phyloP scores from a whole-genome alignment of 2,329 filamentous ascomycete species.

The Arthrobotrys sphaeroides region DNA sequence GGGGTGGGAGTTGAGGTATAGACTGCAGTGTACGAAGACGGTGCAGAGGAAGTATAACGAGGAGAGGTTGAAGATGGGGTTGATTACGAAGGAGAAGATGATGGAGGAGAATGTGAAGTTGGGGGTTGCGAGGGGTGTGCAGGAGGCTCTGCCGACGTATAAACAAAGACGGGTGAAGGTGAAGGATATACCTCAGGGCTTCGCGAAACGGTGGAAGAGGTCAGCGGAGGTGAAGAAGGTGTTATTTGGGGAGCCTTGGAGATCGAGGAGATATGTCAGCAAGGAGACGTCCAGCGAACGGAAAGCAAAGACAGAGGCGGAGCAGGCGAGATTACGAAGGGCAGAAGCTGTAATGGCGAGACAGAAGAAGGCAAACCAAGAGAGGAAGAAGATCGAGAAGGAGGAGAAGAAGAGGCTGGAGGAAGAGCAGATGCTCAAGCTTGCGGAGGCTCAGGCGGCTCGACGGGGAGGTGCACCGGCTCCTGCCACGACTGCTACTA shows the following conservation, averaged over 20 bases:
- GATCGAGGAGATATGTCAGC: constrained; percentile 62
- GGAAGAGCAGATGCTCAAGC: constrained; percentile 30
- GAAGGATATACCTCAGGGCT: constrained; percentile 60
- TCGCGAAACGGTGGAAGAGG: constrained; percentile 58
- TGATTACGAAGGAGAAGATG: constrained; percentile 65
- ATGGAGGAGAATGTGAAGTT: constrained; percentile 54
- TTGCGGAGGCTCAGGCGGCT: constrained; percentile 22
- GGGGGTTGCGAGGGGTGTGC: constrained; percentile 34
- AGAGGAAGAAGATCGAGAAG: constrained; percentile 56
- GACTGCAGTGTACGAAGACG: constrained; percentile 79
- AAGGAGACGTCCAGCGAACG: constrained; percentile 61
- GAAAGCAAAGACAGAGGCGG: constrained; percentile 63
- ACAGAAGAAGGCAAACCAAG: constrained; percentile 56
- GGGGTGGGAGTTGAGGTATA: constrained; percentile 90
- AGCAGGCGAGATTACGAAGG: constrained; percentile 61
- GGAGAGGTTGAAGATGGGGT: constrained; percentile 73
- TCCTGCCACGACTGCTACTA: background rate
- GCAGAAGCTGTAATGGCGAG: constrained; percentile 60
- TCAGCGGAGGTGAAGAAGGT: constrained; percentile 59
- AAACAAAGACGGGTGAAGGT: constrained; percentile 4
- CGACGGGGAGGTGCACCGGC: constrained; percentile 1
- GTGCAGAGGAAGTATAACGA: constrained; percentile 73
- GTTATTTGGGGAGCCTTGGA: constrained; percentile 60
- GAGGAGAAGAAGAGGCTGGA: constrained; percentile 50
- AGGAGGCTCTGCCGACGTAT: constrained; percentile 14